A percentile compares a stretch with the other conserved stretches of the same genome.
phyloP scores from a whole-genome alignment of 768 basidiomycete species.

The Rhodotorula paludigena region DNA sequence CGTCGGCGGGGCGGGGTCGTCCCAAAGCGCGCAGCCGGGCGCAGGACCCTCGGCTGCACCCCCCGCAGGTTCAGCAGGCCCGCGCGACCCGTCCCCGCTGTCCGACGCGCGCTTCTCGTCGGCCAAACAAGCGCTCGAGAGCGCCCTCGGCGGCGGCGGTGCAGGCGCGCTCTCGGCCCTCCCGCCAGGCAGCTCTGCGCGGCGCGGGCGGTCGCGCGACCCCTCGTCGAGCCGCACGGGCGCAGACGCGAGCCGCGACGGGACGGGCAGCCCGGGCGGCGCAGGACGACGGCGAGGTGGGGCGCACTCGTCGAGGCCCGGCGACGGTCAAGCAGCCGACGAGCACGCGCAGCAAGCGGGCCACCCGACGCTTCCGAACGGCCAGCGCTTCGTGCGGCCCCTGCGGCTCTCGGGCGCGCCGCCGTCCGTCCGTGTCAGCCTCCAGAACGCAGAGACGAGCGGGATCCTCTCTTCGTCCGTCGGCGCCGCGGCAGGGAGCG shows the following conservation, averaged over 20 bases:
- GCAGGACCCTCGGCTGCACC: too few relatives aligned
- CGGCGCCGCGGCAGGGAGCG: background rate
- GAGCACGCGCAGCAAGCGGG: background rate
- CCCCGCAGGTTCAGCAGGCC: background rate
- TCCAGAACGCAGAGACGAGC: slow-evolving; percentile 5
- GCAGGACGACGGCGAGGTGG: background rate
- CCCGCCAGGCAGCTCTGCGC: background rate
- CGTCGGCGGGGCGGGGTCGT: background rate
- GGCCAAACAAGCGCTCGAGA: background rate
- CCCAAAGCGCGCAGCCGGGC: too few relatives aligned
- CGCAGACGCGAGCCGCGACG: background rate
- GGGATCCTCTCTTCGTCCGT: background rate
- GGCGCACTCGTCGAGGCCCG: background rate
- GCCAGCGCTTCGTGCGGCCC: slow-evolving; percentile 5
- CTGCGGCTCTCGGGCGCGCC: slow-evolving; percentile 13
- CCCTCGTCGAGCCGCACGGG: background rate
- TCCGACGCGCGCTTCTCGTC: background rate
- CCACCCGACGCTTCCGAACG: background rate
- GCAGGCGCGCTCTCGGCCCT: fast-evolving
- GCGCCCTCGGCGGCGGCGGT: background rate
- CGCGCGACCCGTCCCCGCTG: too few relatives aligned
- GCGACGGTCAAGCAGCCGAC: background rate
- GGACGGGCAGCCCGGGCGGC: background rate
- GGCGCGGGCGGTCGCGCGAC: background rate
- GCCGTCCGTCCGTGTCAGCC: background rate